phyloP scores from a whole-genome alignment of 306 rosid species.

The Prosopis cineraria region DNA sequence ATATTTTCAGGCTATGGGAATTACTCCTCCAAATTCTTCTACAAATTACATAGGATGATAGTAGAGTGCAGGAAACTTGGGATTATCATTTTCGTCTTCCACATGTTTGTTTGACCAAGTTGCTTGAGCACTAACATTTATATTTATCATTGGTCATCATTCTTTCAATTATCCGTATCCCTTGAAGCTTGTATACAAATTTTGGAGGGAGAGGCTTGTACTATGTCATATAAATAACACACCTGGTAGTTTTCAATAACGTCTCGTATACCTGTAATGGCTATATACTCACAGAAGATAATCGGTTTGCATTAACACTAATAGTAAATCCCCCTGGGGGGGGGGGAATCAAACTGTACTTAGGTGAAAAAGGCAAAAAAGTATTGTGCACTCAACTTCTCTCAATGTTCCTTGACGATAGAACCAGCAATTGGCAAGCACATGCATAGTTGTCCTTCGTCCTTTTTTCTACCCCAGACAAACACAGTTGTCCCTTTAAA shows the following conservation, averaged over 20 bases:
- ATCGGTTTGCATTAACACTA: not conserved
- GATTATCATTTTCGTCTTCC: not conserved
- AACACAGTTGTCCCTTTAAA: not conserved
- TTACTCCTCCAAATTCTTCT: conserved; percentile 47
- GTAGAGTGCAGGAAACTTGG: not conserved
- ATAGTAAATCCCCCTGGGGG: not conserved
- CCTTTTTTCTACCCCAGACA: not conserved
- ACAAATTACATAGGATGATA: conserved; percentile 33
- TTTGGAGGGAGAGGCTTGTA: not conserved
- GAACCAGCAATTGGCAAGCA: not conserved
- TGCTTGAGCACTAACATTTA: not conserved
- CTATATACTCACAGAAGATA: not conserved
- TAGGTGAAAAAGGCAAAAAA: not conserved
- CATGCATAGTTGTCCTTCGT: too few species aligned
- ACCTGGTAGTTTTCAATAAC: not conserved
- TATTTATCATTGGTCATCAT: not conserved
- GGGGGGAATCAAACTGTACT: not conserved
- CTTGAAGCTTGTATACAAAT: not conserved
- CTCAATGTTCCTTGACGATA: not conserved
- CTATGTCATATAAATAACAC: not conserved
- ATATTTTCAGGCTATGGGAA: conserved; percentile 44
- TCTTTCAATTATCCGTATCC: not conserved
- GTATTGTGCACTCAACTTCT: not conserved
- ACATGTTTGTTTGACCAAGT: not conserved
- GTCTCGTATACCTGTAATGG: not conserved